These are phyloP conservation scores for Collybia nuda DNA, from an alignment of 768 basidiomycete species.

Conservation along the genomic window DNA sequence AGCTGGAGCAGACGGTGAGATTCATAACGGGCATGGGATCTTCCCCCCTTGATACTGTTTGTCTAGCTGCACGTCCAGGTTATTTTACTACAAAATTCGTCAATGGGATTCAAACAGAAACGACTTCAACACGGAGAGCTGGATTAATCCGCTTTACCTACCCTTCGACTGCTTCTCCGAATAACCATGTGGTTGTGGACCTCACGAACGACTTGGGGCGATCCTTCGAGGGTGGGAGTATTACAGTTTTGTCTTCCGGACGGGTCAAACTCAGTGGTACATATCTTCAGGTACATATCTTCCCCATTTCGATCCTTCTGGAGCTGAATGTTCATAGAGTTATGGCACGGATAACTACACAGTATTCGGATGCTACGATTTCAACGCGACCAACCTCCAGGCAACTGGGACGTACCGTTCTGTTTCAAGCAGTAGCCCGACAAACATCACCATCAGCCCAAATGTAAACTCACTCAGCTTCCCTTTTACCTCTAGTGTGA, in stretches of 20 bases:
- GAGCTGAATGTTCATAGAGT: conserved; percentile 27
- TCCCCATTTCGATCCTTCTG: not conserved
- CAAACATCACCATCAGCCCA: conserved; percentile 30
- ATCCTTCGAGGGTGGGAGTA: conserved; percentile 44
- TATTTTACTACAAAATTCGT: conserved; percentile 49
- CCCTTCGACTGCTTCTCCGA: conserved; percentile 32
- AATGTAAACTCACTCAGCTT: conserved; percentile 32
- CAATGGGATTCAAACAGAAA: conserved; percentile 49
- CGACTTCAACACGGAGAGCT: conserved; percentile 59
- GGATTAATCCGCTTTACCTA: conserved; percentile 63
- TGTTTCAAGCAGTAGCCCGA: conserved; percentile 27
- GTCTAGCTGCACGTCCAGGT: conserved; percentile 42
- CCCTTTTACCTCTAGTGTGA: conserved; percentile 35
- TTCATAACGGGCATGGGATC: not conserved
- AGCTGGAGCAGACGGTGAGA: conserved; percentile 40
- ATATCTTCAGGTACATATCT: conserved; percentile 37
- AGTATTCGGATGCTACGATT: conserved; percentile 49
- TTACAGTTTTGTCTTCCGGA: conserved; percentile 30
- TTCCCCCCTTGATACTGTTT: not conserved
- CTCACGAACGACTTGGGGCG: conserved; percentile 44
- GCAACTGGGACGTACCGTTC: conserved; percentile 43
- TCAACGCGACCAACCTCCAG: conserved; percentile 24
- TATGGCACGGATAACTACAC: conserved; percentile 51
- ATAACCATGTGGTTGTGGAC: conserved; percentile 50
- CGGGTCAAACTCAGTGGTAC: conserved; percentile 41